Base-by-base conservation (phyloP, 148 eudicot species). In the Camellia japonica region DNA sequence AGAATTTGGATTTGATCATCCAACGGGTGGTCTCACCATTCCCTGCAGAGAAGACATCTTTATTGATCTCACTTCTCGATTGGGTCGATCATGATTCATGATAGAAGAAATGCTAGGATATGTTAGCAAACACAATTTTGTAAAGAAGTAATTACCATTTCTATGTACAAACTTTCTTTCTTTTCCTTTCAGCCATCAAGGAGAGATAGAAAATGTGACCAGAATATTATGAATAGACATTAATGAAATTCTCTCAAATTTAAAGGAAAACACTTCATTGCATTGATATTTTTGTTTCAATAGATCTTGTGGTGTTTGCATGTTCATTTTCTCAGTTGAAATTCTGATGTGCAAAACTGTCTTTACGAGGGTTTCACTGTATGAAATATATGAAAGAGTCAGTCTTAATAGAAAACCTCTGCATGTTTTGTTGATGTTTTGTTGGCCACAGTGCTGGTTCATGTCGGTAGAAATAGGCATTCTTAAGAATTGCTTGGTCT, bases 11-110 rank as follows among this genome's bases (percentile, higher is more conserved):
- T 90, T 81, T 51, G 80, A 81, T 59, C 90, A 88, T 72, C 86
- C 90, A 1, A 89, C 87, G 91, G 93, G 90, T n/a, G 90, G 91
- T 13, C 87, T 89, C 63, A 90, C 90, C 0, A 85, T 88, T 70
- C 90, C 91, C n/a, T 90, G 93, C 65, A 86, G 85, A 42, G 84
- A 88, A 76, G 88, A 89, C n/a, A 65, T 75, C 30, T 90, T 90
- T 60, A 73, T 86, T 38, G 77, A 82, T 75, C 86, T 87, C 44
- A 76, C 74, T 41, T 79, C 71, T 67, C 69, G 55, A 9, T 79
- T 79, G 12, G 49, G 75, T 42, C 14, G 71, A 73, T 61, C 16
- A 60, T 80, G 77, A 71, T 43, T 42, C 23, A 80, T 11, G 13
- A 55, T 7, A 55, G 58, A 7, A 6, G 51, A 7, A 2, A 4